Conservation (phyloP, 2,329 filamentous ascomycete species). For the Aspergillus puulaauensis region DNA sequence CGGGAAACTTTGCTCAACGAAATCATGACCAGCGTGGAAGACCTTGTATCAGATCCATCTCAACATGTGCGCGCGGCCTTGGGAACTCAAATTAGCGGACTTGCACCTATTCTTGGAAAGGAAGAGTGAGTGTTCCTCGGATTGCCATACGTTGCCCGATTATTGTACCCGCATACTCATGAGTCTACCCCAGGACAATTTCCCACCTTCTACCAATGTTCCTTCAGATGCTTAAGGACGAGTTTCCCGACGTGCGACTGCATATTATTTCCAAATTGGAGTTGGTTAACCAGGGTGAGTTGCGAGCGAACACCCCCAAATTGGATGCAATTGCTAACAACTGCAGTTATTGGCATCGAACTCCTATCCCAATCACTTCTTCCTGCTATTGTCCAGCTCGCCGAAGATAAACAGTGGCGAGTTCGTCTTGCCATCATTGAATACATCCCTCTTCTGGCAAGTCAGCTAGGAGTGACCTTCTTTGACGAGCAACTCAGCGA, state of each 20-base stretch:
- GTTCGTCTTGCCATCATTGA: slow-evolving; percentile 98
- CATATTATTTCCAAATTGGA: slow-evolving; percentile 99
- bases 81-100: slow-evolving; percentile 93
- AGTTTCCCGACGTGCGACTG: slow-evolving; percentile 94
- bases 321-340: not conserved
- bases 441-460: slow-evolving; percentile 94
- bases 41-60: slow-evolving; percentile 91
- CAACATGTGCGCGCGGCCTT: slow-evolving; percentile 95
- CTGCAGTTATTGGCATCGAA: slow-evolving; percentile 90
- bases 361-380: slow-evolving; percentile 93
- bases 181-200: slow-evolving; percentile 68
- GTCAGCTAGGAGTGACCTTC: slow-evolving; percentile 93
- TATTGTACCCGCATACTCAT: slow-evolving; percentile 4
- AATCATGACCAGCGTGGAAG: slow-evolving; percentile 94
- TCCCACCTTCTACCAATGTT: slow-evolving; percentile 98
- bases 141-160: not conserved
- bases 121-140: slow-evolving; percentile 69
- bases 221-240: slow-evolving; percentile 98
- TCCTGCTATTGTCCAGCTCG: slow-evolving; percentile 93
- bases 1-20: slow-evolving; percentile 85
- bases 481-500: slow-evolving; percentile 96
- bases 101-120: slow-evolving; percentile 95
- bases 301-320: not conserved
- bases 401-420: slow-evolving; percentile 99
- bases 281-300: slow-evolving; percentile 86